Evolutionary conservation across 495 filamentous ascomycete species (phyloP).

Genomic region (Acidiella bohemica): DNA sequence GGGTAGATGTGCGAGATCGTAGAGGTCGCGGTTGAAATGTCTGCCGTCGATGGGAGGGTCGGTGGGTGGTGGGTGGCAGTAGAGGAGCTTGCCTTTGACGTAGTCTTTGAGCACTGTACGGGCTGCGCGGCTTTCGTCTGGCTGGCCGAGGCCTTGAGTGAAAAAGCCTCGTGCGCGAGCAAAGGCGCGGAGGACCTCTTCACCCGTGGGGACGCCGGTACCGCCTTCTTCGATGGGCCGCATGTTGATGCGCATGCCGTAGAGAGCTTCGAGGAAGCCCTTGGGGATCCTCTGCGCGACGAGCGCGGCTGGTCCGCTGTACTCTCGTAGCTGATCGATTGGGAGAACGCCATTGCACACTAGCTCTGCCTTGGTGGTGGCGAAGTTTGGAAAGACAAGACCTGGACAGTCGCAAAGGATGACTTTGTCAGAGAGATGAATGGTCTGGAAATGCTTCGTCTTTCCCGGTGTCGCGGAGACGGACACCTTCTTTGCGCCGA

Average conservation of each 20-base stretch:
- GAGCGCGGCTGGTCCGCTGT: conserved; percentile 71
- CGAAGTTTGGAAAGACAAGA: conserved; percentile 97
- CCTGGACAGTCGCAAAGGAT: conserved; percentile 97
- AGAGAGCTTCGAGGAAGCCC: conserved; percentile 75
- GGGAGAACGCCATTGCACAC: conserved; percentile 92
- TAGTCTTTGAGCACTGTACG: conserved; percentile 92
- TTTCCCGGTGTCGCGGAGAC: conserved; percentile 96
- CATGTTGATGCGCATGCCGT: conserved; percentile 76
- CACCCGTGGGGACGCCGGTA: conserved; percentile 73
- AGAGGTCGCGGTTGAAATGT: conserved; percentile 81
- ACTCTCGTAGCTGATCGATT: conserved; percentile 93
- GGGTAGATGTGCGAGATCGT: conserved; percentile 66
- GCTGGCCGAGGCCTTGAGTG: conserved; percentile 73
- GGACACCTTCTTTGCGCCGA: conserved; percentile 95
- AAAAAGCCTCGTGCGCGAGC: conserved; percentile 79
- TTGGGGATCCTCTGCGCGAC: conserved; percentile 90
- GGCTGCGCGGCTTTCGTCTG: conserved; percentile 86
- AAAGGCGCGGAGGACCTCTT: conserved; percentile 77
- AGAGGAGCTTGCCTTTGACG: conserved; percentile 88
- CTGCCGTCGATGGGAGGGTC: conserved; percentile 45
- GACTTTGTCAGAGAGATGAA: conserved; percentile 78
- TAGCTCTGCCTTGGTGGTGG: conserved; percentile 88
- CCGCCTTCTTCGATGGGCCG: conserved; percentile 87
- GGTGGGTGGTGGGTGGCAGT: conserved; percentile 72
- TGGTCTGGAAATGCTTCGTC: conserved; percentile 99